These are phyloP conservation scores for Mycena filopes DNA, from an alignment of 768 basidiomycete species.

Conservation along the genomic window DNA sequence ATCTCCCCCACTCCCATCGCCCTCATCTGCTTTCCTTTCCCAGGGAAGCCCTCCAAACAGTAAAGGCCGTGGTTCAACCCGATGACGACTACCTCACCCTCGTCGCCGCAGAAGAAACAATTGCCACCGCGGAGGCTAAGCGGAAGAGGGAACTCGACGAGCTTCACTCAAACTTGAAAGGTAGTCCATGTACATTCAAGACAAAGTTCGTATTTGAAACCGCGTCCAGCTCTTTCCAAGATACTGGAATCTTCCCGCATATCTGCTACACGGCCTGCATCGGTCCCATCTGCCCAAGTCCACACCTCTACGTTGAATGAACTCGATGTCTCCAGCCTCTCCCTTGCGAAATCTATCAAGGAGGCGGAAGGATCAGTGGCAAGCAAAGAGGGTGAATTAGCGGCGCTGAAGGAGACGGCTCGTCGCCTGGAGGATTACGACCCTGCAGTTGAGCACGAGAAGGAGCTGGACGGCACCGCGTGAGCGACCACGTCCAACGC, in stretches of 20 bases:
- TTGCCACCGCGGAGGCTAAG: slow-evolving; percentile 64
- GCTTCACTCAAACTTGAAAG: slow-evolving; percentile 71
- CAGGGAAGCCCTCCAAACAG: slow-evolving; percentile 76
- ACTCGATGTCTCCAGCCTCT: slow-evolving; percentile 69
- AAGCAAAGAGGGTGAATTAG: slow-evolving; percentile 76
- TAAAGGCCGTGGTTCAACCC: slow-evolving; percentile 79
- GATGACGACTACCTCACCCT: slow-evolving; percentile 84
- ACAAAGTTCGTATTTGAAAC: slow-evolving; percentile 1
- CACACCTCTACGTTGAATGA: slow-evolving; percentile 72
- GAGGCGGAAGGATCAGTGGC: slow-evolving; percentile 74
- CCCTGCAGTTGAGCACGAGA: slow-evolving; percentile 76
- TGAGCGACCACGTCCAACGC: slow-evolving; percentile 48
- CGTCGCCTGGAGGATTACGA: slow-evolving; percentile 73
- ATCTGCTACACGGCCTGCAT: slow-evolving; percentile 75
- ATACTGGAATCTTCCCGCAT: slow-evolving; percentile 74
- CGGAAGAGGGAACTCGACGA: slow-evolving; percentile 78
- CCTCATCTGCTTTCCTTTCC: background rate
- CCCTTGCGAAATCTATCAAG: slow-evolving; percentile 79
- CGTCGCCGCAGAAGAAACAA: slow-evolving; percentile 76
- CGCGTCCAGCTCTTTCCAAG: slow-evolving; percentile 65
- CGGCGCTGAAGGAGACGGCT: slow-evolving; percentile 73
- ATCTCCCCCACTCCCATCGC: background rate
- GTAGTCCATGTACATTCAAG: slow-evolving; percentile 43
- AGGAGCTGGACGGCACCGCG: slow-evolving; percentile 75
- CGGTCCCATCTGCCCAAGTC: slow-evolving; percentile 73